These are phyloP conservation scores for Trichoderma asperelloides DNA, from an alignment of 495 filamentous ascomycete genomes.

Conservation along the genomic window DNA sequence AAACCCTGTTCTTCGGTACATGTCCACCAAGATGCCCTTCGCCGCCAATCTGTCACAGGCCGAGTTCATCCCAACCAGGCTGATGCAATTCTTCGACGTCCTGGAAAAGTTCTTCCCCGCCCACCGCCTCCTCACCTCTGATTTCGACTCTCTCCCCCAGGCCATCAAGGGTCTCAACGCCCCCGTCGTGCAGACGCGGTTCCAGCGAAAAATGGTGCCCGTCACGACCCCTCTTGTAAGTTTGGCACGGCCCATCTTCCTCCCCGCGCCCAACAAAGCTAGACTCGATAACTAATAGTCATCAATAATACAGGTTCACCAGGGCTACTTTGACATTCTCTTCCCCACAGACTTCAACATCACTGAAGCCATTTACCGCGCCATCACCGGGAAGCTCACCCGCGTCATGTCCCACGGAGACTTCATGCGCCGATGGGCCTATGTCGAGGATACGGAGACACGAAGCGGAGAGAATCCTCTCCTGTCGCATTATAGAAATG, in stretches of 20 bases:
- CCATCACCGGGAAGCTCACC: constrained; percentile 84
- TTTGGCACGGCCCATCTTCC: constrained; percentile 10
- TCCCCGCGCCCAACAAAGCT: no score
- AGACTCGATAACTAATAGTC: not conserved
- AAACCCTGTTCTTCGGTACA: constrained; percentile 44
- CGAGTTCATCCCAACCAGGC: constrained; percentile 86
- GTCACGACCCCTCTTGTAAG: constrained; percentile 86
- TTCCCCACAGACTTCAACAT: constrained; percentile 93
- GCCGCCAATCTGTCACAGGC: constrained; percentile 63
- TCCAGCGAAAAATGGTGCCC: constrained; percentile 72
- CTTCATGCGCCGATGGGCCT: constrained; percentile 81
- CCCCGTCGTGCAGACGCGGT: constrained; percentile 93
- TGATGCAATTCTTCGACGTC: constrained; percentile 96
- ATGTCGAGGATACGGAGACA: constrained; percentile 81
- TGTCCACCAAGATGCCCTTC: constrained; percentile 57
- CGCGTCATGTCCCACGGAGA: constrained; percentile 79
- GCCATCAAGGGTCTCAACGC: constrained; percentile 75
- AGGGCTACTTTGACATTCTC: constrained; percentile 98
- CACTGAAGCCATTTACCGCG: constrained; percentile 81
- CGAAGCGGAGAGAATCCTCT: constrained; percentile 87
- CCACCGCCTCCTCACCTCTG: constrained; percentile 79
- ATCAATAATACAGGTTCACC: constrained; percentile 59
- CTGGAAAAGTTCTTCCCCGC: constrained; percentile 77
- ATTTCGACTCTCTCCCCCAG: constrained; percentile 82
- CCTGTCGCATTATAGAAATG: constrained; percentile 89